Evolutionary conservation across 2,329 filamentous ascomycete genomes (phyloP).

Genomic region (Knoxdaviesia capensis): DNA sequence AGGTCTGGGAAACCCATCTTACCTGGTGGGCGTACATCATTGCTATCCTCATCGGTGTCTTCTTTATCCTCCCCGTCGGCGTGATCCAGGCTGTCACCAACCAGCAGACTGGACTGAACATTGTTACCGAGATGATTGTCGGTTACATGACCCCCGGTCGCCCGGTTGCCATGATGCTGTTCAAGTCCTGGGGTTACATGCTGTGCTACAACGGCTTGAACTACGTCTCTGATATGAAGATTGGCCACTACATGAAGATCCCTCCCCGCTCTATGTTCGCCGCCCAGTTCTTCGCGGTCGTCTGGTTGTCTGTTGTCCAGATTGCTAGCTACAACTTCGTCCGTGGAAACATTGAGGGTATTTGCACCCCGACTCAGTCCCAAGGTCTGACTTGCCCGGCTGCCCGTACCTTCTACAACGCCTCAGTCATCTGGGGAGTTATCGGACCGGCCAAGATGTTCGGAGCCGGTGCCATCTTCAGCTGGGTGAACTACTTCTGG

Average conservation of each 20-base stretch:
- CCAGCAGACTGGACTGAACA: conserved; percentile 24
- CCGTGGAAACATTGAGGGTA: conserved; percentile 25
- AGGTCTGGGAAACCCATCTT: conserved; percentile 18
- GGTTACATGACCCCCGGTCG: conserved; percentile 27
- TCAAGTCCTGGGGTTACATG: conserved; percentile 27
- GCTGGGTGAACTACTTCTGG: conserved; percentile 32
- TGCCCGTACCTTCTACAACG: conserved; percentile 38
- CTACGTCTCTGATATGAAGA: conserved; percentile 27
- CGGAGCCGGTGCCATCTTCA: conserved; percentile 22
- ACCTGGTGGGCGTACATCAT: conserved; percentile 22
- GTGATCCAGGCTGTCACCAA: conserved; percentile 28
- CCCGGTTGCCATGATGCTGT: conserved; percentile 28
- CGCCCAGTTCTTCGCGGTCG: conserved; percentile 20
- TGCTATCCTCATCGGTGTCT: conserved; percentile 18
- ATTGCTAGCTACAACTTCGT: conserved; percentile 18
- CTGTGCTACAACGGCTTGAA: conserved; percentile 23
- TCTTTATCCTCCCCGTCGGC: conserved; percentile 21
- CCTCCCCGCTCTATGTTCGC: conserved; percentile 28
- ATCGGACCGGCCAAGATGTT: conserved; percentile 22
- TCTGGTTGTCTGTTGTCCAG: conserved; percentile 18
- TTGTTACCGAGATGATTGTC: conserved; percentile 26
- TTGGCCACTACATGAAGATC: conserved; percentile 32
- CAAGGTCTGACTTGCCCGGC: conserved; percentile 35
- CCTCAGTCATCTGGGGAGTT: conserved; percentile 39
- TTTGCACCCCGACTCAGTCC: conserved; percentile 26